These are phyloP conservation scores for Hyaloscypha bicolor DNA, from an alignment of 495 filamentous ascomycete species.

Conservation along the genomic window DNA sequence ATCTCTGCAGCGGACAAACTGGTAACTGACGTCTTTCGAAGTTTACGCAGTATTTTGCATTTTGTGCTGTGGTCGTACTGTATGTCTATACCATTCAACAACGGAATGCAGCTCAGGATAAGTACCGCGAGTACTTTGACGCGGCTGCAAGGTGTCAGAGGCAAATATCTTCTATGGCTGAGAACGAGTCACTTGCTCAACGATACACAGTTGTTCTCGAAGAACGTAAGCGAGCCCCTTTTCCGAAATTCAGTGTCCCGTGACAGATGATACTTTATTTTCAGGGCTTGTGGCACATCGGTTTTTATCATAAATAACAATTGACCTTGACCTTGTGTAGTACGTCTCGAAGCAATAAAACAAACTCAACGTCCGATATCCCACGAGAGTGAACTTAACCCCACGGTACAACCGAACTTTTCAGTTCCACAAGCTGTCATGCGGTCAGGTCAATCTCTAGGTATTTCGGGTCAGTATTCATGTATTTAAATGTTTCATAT, in stretches of 20 bases:
- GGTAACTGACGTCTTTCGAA: not conserved
- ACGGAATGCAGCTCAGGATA: conserved; percentile 30
- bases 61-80: conserved; percentile 54
- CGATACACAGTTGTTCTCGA: conserved; percentile 46
- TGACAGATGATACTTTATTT: too few relatives aligned
- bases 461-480: not conserved
- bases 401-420: too few relatives aligned
- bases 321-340: conserved; percentile 36
- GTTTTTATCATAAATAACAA: too few relatives aligned
- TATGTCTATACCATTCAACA: conserved; percentile 56
- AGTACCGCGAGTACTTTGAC: conserved; percentile 31
- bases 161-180: conserved; percentile 31
- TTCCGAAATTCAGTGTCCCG: too few relatives aligned
- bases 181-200: conserved; percentile 34
- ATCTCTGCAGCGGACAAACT: not conserved
- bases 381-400: too few relatives aligned
- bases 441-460: too few relatives aligned
- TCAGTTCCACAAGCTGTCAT: too few relatives aligned
- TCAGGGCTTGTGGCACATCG: too few relatives aligned
- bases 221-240: conserved; percentile 27
- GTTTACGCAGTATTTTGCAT: conserved; percentile 59
- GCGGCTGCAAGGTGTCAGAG: conserved; percentile 36
- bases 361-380: too few relatives aligned
- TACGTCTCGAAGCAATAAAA: not conserved
- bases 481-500: too few relatives aligned